These are phyloP conservation scores for Cyphellophora europaea DNA, from an alignment of 2,329 filamentous ascomycete genomes.

Conservation along the genomic window DNA sequence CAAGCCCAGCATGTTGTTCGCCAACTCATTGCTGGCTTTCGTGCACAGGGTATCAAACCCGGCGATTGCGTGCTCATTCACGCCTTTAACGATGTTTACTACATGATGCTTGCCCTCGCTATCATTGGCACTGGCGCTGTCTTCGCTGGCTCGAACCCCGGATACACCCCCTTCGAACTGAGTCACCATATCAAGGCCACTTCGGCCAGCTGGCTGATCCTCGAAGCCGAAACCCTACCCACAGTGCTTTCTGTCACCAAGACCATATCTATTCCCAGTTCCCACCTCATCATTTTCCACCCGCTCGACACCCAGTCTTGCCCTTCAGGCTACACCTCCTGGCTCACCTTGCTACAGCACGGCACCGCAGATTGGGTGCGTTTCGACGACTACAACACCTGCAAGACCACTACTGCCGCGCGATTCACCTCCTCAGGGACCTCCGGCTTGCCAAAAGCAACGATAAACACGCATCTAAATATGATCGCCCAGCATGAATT, in stretches of 20 bases:
- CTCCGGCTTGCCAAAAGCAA: conserved; percentile 52
- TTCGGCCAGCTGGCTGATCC: conserved; percentile 36
- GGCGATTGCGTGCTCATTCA: conserved; percentile 48
- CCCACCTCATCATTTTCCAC: conserved; percentile 13
- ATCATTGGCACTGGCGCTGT: conserved; percentile 38
- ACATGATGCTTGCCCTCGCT: conserved; percentile 27
- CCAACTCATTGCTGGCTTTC: conserved; percentile 43
- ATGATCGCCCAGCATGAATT: conserved; percentile 42
- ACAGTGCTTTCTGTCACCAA: conserved; percentile 5
- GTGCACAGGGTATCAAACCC: conserved; percentile 18
- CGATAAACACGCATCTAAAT: conserved; percentile 49
- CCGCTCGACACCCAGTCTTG: conserved; percentile 28
- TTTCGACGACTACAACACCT: conserved; percentile 28
- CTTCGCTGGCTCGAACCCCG: conserved; percentile 42
- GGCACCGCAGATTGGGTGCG: conserved; percentile 39
- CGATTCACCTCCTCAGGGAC: conserved; percentile 49
- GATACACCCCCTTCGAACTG: conserved; percentile 38
- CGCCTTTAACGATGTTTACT: conserved; percentile 43
- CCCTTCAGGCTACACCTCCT: conserved; percentile 30
- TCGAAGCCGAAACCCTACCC: conserved; percentile 22
- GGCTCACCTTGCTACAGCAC: conserved; percentile 35
- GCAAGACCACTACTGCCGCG: conserved; percentile 38
- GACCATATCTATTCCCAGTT: neutral
- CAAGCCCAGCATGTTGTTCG: conserved; percentile 27
- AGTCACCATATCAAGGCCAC: conserved; percentile 37